Percentiles rank a stretch among this genome's conserved stretches.
Conservation (phyloP, 179 eudicot species). For the Pouteria campechiana region DNA sequence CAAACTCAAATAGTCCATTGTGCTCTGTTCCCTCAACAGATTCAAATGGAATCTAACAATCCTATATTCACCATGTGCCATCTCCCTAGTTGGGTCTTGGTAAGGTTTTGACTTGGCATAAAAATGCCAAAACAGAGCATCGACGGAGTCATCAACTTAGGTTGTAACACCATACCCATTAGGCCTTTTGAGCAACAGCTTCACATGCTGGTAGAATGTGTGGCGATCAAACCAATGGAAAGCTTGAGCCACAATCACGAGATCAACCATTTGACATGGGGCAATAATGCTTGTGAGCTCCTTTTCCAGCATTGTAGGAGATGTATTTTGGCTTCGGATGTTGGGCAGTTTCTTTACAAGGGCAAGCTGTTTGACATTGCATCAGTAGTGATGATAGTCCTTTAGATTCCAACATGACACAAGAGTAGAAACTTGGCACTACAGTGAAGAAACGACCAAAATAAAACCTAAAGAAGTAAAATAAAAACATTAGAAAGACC, state of each 20-base stretch:
- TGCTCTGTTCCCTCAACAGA: slow-evolving; percentile 51
- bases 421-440: too few species aligned
- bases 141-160: slow-evolving; percentile 26
- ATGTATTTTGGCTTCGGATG: slow-evolving; percentile 40
- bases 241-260: slow-evolving; percentile 72
- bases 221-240: slow-evolving; percentile 78
- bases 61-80: slow-evolving; percentile 39
- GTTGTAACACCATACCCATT: slow-evolving; percentile 74
- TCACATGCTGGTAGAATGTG: slow-evolving; percentile 46
- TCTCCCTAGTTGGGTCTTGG: slow-evolving; percentile 35
- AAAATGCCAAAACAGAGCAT: slow-evolving; percentile 30
- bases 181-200: slow-evolving; percentile 52
- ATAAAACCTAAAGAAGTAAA: too few species aligned
- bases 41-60: slow-evolving; percentile 65
- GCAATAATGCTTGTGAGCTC: slow-evolving; percentile 27
- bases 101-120: slow-evolving; percentile 29
- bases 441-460: too few species aligned
- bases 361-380: slow-evolving; percentile 60
- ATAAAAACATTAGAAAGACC: too few species aligned
- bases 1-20: slow-evolving; percentile 72
- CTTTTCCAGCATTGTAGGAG: slow-evolving; percentile 28
- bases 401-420: slow-evolving; percentile 49
- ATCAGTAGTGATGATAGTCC: slow-evolving; percentile 69
- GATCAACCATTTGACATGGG: slow-evolving; percentile 29
- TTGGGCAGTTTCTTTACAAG: slow-evolving; percentile 58